Evolutionary conservation across 2,329 filamentous ascomycete genomes (phyloP), one percentile per base, ranked within the genome.

Genomic region (Colletotrichum lupini): DNA sequence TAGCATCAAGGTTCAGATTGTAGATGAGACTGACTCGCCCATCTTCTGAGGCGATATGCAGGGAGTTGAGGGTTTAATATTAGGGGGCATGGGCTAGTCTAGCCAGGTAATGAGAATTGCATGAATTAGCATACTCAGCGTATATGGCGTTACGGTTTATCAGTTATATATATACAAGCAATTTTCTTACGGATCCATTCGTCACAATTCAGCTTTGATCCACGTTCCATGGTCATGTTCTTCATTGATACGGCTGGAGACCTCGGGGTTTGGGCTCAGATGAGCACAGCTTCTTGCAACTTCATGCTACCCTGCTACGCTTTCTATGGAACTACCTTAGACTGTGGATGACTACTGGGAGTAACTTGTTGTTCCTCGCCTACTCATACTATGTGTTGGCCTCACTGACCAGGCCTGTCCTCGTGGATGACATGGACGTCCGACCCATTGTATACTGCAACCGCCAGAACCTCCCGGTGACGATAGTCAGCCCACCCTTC

Each of bases 1-100:
- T 4, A 79, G 78, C 12, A 82, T 82, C 75, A 82, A 82, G 73
- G 81, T 82, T 35, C 81, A 82, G 49, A 81, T 82, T 68, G 76
- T 82, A 12, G 80, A 82, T 32, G 74, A 74, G 52, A 28, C 62
- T 2, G 74, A 75, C 7, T 68, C 68, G 6, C 63, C 72, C 5
- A 19, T 61, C n/a, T 74, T 74, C 26, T 72, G 59, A 63, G 28
- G 19, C 24, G 32, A 4, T 14, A 2, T 22, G 46, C 37, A 59
- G 19, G 42, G 22, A 19, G 24, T 32, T 2, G 49, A 14, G 14
- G 35, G 32, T 53, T 59, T 19, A 24, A 32, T 57, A 35, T 59
- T 53, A 66, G 2, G 14, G 37, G 58, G 42, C 19, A 26, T 12
- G 22, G 42, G 28, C 24, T 4, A 32, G n/a, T 42, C 52, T 22